phyloP scores from a whole-genome alignment of 148 eudicot genomes.

The Suaeda aralocaspica region DNA sequence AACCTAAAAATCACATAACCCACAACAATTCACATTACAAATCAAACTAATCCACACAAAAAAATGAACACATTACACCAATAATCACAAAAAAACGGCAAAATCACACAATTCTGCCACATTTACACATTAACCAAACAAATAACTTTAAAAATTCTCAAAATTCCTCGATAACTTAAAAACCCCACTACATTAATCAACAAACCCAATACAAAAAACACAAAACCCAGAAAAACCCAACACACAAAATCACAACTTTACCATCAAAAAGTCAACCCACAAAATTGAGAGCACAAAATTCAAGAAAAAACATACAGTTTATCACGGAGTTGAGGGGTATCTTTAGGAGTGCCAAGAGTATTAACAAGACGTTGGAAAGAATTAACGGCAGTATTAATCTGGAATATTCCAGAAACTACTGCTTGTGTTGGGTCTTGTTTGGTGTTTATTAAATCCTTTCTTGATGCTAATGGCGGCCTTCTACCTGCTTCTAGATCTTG shows the following conservation, averaged over 20 bases:
- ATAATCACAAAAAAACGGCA: not conserved
- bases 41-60: not conserved
- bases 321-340: conserved; percentile 76
- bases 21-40: not conserved
- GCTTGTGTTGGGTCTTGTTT: conserved; percentile 63
- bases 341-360: conserved; percentile 90
- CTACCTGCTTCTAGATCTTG: conserved; percentile 70
- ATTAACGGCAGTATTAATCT: conserved; percentile 79
- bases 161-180: not conserved
- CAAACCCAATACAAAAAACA: not conserved
- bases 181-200: not conserved
- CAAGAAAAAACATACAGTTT: conserved; percentile 43
- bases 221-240: not conserved
- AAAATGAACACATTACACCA: not conserved
- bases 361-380: conserved; percentile 82
- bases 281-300: not conserved
- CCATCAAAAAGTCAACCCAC: not conserved
- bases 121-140: not conserved
- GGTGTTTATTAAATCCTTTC: conserved; percentile 40
- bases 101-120: not conserved
- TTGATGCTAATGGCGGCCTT: conserved; percentile 35
- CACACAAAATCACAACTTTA: not conserved
- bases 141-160: no score
- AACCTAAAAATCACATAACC: not conserved
- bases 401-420: conserved; percentile 67